Evolutionary conservation across 345 rosid species (phyloP).

Genomic region (Gossypium herbaceum): DNA sequence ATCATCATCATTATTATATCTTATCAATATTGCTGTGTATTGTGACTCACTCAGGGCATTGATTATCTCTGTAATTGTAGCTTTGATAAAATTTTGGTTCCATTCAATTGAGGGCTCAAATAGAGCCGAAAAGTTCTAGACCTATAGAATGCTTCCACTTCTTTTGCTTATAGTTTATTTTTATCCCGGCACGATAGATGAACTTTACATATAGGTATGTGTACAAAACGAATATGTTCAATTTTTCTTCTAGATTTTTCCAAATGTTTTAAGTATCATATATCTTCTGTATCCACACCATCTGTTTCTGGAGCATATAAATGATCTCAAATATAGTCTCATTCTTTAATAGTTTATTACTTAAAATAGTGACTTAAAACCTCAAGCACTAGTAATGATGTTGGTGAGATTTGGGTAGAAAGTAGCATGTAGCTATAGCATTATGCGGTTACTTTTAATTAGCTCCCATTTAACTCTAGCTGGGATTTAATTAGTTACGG

Average conservation of each 20-base stretch:
- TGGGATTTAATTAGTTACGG: background rate
- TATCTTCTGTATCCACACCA: background rate
- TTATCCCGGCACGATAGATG: background rate
- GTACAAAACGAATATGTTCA: too few relatives aligned
- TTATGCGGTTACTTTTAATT: background rate
- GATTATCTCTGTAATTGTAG: constrained; percentile 7
- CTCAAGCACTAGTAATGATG: background rate
- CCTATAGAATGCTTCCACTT: background rate
- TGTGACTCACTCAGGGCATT: background rate
- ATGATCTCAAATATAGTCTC: background rate
- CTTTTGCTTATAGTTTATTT: background rate
- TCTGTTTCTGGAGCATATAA: background rate
- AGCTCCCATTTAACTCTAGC: background rate
- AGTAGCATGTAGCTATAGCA: background rate
- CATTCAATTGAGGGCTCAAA: constrained; percentile 4
- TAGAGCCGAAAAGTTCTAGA: background rate
- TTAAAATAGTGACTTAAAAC: background rate
- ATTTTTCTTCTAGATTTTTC: too few relatives aligned
- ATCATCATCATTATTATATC: background rate
- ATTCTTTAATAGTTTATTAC: background rate
- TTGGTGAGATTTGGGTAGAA: background rate
- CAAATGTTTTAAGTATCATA: too few relatives aligned
- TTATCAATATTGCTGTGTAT: constrained; percentile 3
- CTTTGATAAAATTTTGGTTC: constrained; percentile 11
- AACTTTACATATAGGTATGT: too few relatives aligned